Base-by-base conservation (phyloP, 148 eudicot species). In the Amaranthus cruentus region DNA sequence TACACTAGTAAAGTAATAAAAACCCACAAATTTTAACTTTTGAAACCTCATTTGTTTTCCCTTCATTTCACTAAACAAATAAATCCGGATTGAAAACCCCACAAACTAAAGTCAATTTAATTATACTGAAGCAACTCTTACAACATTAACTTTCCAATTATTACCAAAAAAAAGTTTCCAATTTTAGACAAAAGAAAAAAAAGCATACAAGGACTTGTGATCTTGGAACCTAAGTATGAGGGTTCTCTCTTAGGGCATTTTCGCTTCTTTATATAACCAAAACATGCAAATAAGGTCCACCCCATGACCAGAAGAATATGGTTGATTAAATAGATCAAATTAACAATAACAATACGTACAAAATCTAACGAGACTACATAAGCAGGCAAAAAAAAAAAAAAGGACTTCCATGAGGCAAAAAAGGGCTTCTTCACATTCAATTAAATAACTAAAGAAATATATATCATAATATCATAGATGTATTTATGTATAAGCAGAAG, bases 261-360 rank as follows among this genome's bases (percentile, higher is more conserved):
- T 77, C 84, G 74, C 77, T 82, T 86, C 73, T 87, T 83, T 74
- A 83, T 78, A 74, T 72, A 71, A 47, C 91, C 97, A 75, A 89
- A 91, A 74, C 97, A 90, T 9, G 85, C 86, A 77, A 88, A 83
- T 59, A 90, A 82, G 4, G 67, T 59, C 82, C 92, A 90, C 47
- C 82, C 86, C 94, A 91, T 89, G 44, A 6, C 21, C 48, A 62
- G 53, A 42, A 47, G 46, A 50, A 11, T 77, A 54, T 75, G 78
- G 2, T 38, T 69, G 15, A 54, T 62, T 48, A 62, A 54, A 7
- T 8, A 4, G 56, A 48, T 67, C 47, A 67, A 12, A 9, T 4
- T 6, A 38, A 47, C 1, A 52, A 28, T 28, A 28, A 47, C 1
- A 52, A 28, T 28, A 28, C 38, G 38, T 28, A 28, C 2, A 28